A percentile compares a stretch with the other conserved stretches of the same genome.
phyloP scores from a whole-genome alignment of 2,329 filamentous ascomycete species.

The Colletotrichum sp. region DNA sequence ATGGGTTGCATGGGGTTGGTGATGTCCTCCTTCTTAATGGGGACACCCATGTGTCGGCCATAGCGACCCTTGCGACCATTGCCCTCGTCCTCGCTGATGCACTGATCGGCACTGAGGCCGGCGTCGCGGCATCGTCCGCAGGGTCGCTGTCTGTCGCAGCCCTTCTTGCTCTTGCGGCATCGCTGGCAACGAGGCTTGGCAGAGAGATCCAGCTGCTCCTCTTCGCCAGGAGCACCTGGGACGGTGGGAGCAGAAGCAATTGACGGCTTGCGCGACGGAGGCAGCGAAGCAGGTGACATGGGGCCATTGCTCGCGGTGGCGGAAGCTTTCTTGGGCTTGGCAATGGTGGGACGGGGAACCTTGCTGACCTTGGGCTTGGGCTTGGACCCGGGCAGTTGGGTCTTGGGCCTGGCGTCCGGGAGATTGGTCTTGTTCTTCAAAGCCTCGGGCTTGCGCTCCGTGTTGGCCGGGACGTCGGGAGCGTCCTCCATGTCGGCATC shows the following conservation, averaged over 20 bases:
- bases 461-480: constrained; percentile 37
- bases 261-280: constrained; percentile 78
- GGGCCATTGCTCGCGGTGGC: constrained; percentile 35
- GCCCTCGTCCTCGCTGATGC: constrained; percentile 96
- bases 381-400: constrained; percentile 36
- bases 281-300: constrained; percentile 70
- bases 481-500: constrained; percentile 56
- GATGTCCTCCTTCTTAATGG: constrained; percentile 63
- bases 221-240: constrained; percentile 70
- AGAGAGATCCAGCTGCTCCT: constrained; percentile 90
- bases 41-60: constrained; percentile 73
- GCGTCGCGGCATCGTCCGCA: constrained; percentile 96
- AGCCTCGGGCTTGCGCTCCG: constrained; percentile 44
- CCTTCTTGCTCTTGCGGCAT: constrained; percentile 99
- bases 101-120: constrained; percentile 89
- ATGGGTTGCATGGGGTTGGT: constrained; percentile 37
- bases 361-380: constrained; percentile 51
- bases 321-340: constrained; percentile 58
- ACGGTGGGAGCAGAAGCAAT: constrained; percentile 61
- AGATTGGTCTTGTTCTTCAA: constrained; percentile 37
- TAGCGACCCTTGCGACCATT: constrained; percentile 97
- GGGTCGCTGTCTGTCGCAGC: constrained; percentile 93
- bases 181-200: constrained; percentile 97
- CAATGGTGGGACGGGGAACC: constrained; percentile 35
- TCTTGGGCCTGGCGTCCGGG: constrained; percentile 44